Base-by-base conservation (phyloP, 75 land plant species). In the Selaginella moellendorffii region DNA sequence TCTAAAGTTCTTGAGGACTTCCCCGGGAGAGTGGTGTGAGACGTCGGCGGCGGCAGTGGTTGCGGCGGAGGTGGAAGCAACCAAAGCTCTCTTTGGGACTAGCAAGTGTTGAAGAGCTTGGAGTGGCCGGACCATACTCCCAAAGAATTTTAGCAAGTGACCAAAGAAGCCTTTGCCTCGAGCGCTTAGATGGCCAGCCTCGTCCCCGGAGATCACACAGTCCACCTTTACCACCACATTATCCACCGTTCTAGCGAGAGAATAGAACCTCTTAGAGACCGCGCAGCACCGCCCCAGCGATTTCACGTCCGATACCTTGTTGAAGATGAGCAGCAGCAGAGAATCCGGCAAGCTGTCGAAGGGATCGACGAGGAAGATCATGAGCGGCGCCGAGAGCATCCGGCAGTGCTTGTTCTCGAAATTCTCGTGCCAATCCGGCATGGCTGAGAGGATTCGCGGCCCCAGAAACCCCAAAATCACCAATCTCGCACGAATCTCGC, bases 261-360 rank as follows among this genome's bases (percentile, higher is more conserved):
- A 27, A 52, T 83, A 72, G 78, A 92, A 92, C 24, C 97, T 66
- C 26, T 74, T 77, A 20, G 90, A 88, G 27, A 92, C 93, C 25
- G 81, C 85, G 66, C 81, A 88, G 86, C 97, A 91, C 12, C 93
- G 77, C n/a, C 97, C 95, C 12, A 92, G 80, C 18, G 85, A 77
- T 68, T 92, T 92, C 31, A 92, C 81, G 65, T 92, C 97, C 19
- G 77, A 82, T 62, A 85, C 67, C 66, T 68, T 77, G 86, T 92
- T 92, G 73, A 92, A 81, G 65, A 92, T 71, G 5, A 74, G 31
- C 23, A 91, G 82, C 8, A 87, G 74, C 20, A 92, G 66, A 9
- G 89, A 71, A 61, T 92, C 97, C 26, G 97, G 95, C 2, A 92
- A 73, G 23, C 72, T 64, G 61, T 91, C 97, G 74, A 88, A 85